Conservation (phyloP, 768 basidiomycete genomes). For the Tephrocybe sp. region DNA sequence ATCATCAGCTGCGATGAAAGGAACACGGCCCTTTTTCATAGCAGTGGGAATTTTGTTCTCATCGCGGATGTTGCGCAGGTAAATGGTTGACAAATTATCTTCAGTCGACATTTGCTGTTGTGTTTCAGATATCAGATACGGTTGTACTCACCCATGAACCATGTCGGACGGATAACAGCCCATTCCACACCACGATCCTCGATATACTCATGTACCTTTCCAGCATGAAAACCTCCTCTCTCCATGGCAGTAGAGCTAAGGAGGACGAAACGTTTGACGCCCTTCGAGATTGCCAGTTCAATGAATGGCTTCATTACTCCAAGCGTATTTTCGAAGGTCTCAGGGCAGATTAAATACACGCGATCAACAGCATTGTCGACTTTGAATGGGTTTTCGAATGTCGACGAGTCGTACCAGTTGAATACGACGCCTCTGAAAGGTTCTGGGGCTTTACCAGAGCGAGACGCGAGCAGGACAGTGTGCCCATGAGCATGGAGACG, state of each 20-base stretch:
- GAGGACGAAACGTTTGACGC: constrained; percentile 33
- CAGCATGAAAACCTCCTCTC: constrained; percentile 22
- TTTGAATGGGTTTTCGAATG: constrained; percentile 30
- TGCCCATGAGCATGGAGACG: constrained; percentile 24
- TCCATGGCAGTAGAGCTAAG: constrained; percentile 25
- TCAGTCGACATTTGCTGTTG: background rate
- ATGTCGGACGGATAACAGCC: constrained; percentile 33
- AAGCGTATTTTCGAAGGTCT: constrained; percentile 13
- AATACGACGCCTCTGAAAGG: constrained; percentile 29
- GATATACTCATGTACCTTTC: constrained; percentile 35
- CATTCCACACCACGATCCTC: constrained; percentile 30
- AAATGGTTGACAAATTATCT: constrained; percentile 18
- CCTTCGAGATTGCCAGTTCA: constrained; percentile 28
- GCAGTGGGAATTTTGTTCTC: background rate
- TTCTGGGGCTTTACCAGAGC: constrained; percentile 23
- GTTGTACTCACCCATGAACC: constrained; percentile 32
- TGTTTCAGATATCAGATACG: background rate
- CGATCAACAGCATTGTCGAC: constrained; percentile 17
- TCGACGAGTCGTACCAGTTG: constrained; percentile 33
- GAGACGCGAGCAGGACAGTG: constrained; percentile 27
- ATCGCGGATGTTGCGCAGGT: constrained; percentile 2
- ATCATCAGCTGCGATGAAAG: constrained; percentile 32
- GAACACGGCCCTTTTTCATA: constrained; percentile 25
- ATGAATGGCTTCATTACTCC: constrained; percentile 29
- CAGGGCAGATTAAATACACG: constrained; percentile 31